Evolutionary conservation across 2,329 filamentous ascomycete genomes (phyloP), one percentile per base, ranked within the genome.

Genomic region (Juglanconis sp.): DNA sequence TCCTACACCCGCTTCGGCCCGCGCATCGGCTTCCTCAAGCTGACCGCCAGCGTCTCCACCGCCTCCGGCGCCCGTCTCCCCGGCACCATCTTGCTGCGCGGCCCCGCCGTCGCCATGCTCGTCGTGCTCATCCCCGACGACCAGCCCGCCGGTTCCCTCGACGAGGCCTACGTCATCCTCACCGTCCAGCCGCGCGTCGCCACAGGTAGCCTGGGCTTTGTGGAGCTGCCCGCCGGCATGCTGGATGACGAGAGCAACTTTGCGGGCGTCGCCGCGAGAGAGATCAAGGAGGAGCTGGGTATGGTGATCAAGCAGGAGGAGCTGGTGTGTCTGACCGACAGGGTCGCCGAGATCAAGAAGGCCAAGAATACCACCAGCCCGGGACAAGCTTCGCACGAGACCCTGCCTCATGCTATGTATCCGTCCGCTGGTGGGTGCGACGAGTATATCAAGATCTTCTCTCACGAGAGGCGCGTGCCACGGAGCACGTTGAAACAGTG

Each of bases 151-250:
- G 30, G 11, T n/a, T 32, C 68, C 5, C 73, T 68, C 1, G 69
- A 77, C 13, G 82, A 87, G 72, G 78, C 82, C 57, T 80, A 84
- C 68, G 84, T 81, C 7, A 71, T 87, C 1, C 69, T 88, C 56
- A 87, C 84, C 0, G 79, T 87, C 34, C 85, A 87, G 70, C 81
- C 85, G 30, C 81, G 85, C 50, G 69, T 86, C 3, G 75, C 85
- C 0, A 81, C 76, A 0, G 83, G 81, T 0, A 82, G 81, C n/a
- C 70, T 87, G 2, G 75, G 75, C 17, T 84, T 87, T 61, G 77
- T 82, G 0, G 85, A 87, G 70, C 66, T 87, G 11, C 85, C 85
- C 0, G 85, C 85, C 0, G 85, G 85, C 2, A 87, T 87, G 84
- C 80, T 87, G 1, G 85, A 87, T 64, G 80, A 81, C 35, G 73